Percentiles rank a stretch among this genome's conserved stretches.
phyloP scores from a whole-genome alignment of 345 rosid species.

The Eucalyptus cloeziana region DNA sequence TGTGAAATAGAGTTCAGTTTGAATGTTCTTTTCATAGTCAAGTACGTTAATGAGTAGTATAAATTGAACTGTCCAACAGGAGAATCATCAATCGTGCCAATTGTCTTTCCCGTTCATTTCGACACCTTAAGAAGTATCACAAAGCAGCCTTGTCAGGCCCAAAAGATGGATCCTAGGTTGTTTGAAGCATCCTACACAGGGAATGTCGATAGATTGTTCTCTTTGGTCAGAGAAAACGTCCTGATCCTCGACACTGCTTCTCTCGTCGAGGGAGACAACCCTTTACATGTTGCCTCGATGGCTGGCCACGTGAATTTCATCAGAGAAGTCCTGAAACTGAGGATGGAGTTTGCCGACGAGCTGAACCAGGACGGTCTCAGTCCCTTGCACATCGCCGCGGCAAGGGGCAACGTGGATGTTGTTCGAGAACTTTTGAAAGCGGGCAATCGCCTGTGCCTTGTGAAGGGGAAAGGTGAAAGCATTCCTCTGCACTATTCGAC shows the following conservation, averaged over 20 bases:
- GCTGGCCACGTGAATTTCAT: conserved; percentile 13
- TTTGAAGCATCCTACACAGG: neutral
- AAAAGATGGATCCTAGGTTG: conserved; percentile 4
- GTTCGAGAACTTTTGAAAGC: conserved; percentile 11
- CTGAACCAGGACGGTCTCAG: conserved; percentile 11
- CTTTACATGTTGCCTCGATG: conserved; percentile 15
- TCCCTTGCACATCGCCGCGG: conserved; percentile 14
- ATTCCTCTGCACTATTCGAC: conserved; percentile 26
- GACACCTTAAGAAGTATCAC: neutral
- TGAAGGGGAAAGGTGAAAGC: conserved; percentile 27
- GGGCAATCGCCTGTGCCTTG: conserved; percentile 8
- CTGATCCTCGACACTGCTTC: neutral
- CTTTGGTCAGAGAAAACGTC: neutral
- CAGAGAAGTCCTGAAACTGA: conserved; percentile 6
- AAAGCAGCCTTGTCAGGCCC: neutral
- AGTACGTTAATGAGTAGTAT: neutral
- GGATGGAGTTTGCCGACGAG: conserved; percentile 1
- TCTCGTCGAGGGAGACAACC: neutral
- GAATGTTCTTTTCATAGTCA: neutral
- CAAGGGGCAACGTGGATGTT: conserved; percentile 3
- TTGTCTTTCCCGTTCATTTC: neutral
- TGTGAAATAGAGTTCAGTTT: neutral
- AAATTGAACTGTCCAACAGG: neutral
- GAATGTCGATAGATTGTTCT: neutral
- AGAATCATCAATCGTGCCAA: neutral